Conservation (phyloP, 805 yeast species). For the Metschnikowia dekortorum region DNA sequence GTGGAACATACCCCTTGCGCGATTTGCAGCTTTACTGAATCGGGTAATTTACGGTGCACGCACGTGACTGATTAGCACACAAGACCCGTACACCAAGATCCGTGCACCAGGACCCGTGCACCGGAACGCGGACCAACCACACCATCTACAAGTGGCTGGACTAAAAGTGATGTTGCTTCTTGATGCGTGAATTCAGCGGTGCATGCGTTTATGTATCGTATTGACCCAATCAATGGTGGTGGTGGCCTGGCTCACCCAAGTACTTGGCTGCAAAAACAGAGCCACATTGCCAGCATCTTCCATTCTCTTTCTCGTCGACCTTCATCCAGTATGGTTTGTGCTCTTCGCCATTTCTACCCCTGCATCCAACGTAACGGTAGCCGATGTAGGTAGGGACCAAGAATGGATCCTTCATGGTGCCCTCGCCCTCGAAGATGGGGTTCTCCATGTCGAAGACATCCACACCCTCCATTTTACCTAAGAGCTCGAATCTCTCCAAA, state of each 20-base stretch:
- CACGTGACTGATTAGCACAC: not conserved
- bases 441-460: conserved; percentile 90
- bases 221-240: conserved; percentile 38
- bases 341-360: conserved; percentile 91
- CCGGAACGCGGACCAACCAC: too few relatives aligned
- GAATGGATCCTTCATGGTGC: conserved; percentile 88
- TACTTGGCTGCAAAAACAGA: conserved; percentile 85
- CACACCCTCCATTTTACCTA: conserved; percentile 93
- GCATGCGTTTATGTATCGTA: not conserved
- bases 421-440: conserved; percentile 80
- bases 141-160: not conserved
- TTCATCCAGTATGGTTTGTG: conserved; percentile 91
- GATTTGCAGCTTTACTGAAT: conserved; percentile 3
- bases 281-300: conserved; percentile 99
- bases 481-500: conserved; percentile 90
- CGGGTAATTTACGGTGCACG: not conserved
- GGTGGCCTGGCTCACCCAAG: conserved; percentile 74
- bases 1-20: not conserved
- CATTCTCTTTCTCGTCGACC: conserved; percentile 75
- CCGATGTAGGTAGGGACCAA: conserved; percentile 86
- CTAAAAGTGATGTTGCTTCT: not conserved
- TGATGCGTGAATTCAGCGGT: conserved; percentile 8
- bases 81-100: not conserved
- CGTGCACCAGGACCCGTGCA: too few relatives aligned
- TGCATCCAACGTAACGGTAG: conserved; percentile 94